These are phyloP conservation scores for Elongisporangium undulatum DNA, from an alignment of 352 stramenopile species.

Conservation along the genomic window DNA sequence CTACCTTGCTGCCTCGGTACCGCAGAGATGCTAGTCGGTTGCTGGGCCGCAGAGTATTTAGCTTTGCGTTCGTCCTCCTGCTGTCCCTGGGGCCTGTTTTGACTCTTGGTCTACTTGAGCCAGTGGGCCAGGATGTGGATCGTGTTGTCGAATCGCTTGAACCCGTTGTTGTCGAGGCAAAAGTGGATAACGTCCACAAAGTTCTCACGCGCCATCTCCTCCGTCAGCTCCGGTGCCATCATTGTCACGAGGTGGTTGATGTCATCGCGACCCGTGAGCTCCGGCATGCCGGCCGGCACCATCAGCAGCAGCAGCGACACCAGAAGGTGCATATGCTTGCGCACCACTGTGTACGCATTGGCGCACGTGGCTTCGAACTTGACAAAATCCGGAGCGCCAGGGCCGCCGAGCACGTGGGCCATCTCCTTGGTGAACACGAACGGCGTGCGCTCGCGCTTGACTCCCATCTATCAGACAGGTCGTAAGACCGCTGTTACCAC, in stretches of 20 bases:
- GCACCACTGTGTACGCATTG: slow-evolving; percentile 68
- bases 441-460: slow-evolving; percentile 76
- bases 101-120: slow-evolving; percentile 19
- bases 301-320: slow-evolving; percentile 83
- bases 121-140: slow-evolving; percentile 72
- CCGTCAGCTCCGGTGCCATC: slow-evolving; percentile 62
- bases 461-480: slow-evolving; percentile 43
- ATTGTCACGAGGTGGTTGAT: slow-evolving; percentile 85
- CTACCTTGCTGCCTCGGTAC: neutral
- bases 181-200: slow-evolving; percentile 80
- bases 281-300: slow-evolving; percentile 85
- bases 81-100: neutral
- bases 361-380: slow-evolving; percentile 73
- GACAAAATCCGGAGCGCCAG: slow-evolving; percentile 63
- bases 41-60: neutral
- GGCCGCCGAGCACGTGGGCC: slow-evolving; percentile 79
- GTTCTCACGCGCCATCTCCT: slow-evolving; percentile 55
- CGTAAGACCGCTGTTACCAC: neutral
- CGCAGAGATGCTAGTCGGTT: neutral
- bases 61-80: neutral
- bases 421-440: slow-evolving; percentile 90
- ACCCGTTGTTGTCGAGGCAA: slow-evolving; percentile 76
- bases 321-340: slow-evolving; percentile 85
- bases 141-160: slow-evolving; percentile 88
- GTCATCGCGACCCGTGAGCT: slow-evolving; percentile 73